A percentile compares a stretch with the other conserved stretches of the same genome.
Conservation (phyloP, 2,329 filamentous ascomycete genomes). For the Ophiocordyceps robertsii region DNA sequence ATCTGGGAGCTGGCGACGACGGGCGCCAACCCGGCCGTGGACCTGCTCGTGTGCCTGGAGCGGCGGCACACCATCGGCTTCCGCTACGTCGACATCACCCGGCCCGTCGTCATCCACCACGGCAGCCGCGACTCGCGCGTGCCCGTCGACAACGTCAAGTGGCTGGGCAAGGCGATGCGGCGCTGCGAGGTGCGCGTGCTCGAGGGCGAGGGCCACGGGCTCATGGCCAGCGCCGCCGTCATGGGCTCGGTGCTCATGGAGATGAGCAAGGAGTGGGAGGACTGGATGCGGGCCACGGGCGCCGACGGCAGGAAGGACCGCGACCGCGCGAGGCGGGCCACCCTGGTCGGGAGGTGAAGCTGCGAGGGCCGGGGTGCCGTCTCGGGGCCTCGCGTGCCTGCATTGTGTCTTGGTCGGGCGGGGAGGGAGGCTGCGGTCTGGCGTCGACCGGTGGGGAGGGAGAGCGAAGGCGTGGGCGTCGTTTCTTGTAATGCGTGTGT, state of each 20-base stretch:
- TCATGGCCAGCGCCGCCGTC: conserved; percentile 88
- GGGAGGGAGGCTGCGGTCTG: no score
- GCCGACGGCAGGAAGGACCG: conserved; percentile 20
- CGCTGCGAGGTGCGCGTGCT: conserved; percentile 83
- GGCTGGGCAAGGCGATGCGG: conserved; percentile 89
- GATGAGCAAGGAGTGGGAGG: conserved; percentile 87
- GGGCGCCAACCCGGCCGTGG: conserved; percentile 85
- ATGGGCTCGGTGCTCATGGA: conserved; percentile 94
- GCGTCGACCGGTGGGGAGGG: no score
- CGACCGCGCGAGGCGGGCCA: conserved; percentile 13
- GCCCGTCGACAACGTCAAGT: conserved; percentile 86
- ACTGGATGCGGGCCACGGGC: conserved; percentile 57
- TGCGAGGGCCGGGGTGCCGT: no score
- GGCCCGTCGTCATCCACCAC: conserved; percentile 86
- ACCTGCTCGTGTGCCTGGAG: conserved; percentile 85
- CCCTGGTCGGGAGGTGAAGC: conserved; percentile 7
- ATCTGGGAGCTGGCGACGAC: conserved; percentile 92
- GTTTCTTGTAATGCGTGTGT: no score
- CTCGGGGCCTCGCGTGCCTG: no score
- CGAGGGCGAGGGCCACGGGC: conserved; percentile 81
- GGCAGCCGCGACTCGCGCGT: conserved; percentile 83
- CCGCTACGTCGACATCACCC: conserved; percentile 89
- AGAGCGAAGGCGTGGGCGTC: no score
- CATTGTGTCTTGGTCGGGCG: no score
- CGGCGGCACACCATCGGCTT: conserved; percentile 86